These are phyloP conservation scores for Yarrowia divulgata DNA, from an alignment of 805 yeast species.

Conservation along the genomic window DNA sequence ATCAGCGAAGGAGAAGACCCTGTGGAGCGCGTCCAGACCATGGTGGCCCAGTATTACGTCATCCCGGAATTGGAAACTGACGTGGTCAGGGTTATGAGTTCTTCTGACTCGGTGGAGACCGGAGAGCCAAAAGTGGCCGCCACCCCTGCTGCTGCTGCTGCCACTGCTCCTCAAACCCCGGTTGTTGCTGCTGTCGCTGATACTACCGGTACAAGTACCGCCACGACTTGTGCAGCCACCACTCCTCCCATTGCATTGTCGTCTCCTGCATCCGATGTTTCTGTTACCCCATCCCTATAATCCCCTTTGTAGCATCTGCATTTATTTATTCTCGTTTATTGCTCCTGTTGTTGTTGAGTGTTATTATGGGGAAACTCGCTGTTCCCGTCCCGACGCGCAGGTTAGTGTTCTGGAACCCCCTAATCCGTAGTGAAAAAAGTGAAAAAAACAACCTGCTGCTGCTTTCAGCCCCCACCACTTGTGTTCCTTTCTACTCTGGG, in stretches of 20 bases:
- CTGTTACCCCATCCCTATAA: slow-evolving; percentile 9
- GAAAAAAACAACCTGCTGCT: neutral
- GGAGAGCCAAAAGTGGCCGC: neutral
- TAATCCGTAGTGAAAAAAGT: slow-evolving; percentile 5
- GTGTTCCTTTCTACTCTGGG: neutral
- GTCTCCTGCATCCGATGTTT: slow-evolving; percentile 10
- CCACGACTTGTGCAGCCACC: neutral
- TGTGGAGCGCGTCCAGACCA: slow-evolving; percentile 22
- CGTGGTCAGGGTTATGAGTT: slow-evolving; percentile 28
- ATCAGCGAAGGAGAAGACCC: slow-evolving; percentile 26
- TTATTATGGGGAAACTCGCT: neutral
- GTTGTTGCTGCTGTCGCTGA: neutral
- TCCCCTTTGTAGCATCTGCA: slow-evolving; percentile 19
- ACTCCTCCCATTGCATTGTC: neutral
- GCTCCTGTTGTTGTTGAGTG: neutral
- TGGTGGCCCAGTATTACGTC: slow-evolving; percentile 30
- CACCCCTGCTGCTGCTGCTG: neutral
- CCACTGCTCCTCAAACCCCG: neutral
- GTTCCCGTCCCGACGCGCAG: neutral
- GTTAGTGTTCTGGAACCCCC: slow-evolving; percentile 16
- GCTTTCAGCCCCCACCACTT: neutral
- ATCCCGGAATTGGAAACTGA: slow-evolving; percentile 24
- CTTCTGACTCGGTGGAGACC: neutral
- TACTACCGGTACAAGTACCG: neutral
- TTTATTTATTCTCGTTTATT: slow-evolving; percentile 7